Percentiles rank a stretch among this genome's conserved stretches.
Evolutionary conservation across 257 asterid species (phyloP).

Genomic region (Craterostigma plantagineum): DNA sequence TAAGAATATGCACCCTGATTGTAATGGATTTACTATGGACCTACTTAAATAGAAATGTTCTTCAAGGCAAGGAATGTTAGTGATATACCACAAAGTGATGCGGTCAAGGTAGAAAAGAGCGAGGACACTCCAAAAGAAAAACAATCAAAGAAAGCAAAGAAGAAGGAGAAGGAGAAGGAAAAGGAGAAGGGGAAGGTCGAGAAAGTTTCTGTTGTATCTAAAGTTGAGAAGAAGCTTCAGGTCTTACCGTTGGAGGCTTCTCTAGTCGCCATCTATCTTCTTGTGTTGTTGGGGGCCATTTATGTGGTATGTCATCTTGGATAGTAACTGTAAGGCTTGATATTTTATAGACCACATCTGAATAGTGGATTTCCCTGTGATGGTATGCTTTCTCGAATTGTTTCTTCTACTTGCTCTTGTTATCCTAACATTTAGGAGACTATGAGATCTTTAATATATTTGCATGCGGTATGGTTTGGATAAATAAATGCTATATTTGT

Average conservation of each 20-base stretch:
- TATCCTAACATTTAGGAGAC: too few species aligned
- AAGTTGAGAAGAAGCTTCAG: slow-evolving; percentile 34
- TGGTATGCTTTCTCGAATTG: too few species aligned
- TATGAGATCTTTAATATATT: too few species aligned
- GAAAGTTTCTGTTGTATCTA: slow-evolving; percentile 24
- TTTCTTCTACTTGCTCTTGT: too few species aligned
- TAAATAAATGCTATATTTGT: too few species aligned
- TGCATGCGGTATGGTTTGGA: too few species aligned
- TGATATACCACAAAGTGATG: slow-evolving; percentile 27
- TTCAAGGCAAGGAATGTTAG: slow-evolving; percentile 58
- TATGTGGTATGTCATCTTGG: slow-evolving; percentile 92
- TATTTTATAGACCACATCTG: too few species aligned
- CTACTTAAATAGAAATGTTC: slow-evolving; percentile 14
- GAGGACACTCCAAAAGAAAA: slow-evolving; percentile 44
- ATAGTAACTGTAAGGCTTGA: too few species aligned
- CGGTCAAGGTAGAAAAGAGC: slow-evolving; percentile 41
- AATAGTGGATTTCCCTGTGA: too few species aligned
- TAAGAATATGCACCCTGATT: slow-evolving; percentile 19
- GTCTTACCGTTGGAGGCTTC: slow-evolving; percentile 77
- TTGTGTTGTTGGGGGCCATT: slow-evolving; percentile 67
- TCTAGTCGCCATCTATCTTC: slow-evolving; percentile 50
- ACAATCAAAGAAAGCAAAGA: slow-evolving; percentile 56
- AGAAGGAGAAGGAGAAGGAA: slow-evolving; percentile 75
- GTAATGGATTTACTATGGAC: background rate
- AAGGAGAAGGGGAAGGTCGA: too few species aligned